Evolutionary conservation across 192 early-diverging fungal species (phyloP), one percentile per base, ranked within the genome.

Genomic region (Physocladia obscura): DNA sequence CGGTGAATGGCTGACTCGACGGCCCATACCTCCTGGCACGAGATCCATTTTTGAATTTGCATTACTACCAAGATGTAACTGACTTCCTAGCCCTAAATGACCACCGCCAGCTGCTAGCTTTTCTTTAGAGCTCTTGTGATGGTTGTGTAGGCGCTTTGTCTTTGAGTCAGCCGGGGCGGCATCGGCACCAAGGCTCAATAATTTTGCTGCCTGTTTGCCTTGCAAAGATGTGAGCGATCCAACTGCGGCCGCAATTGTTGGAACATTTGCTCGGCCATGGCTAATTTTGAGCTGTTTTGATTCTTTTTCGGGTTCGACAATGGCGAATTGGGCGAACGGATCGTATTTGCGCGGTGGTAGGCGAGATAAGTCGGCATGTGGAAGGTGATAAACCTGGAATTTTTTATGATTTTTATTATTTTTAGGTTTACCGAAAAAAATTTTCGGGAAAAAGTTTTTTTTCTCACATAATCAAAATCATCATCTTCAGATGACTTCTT

Each of bases 381-480:
- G 81, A 2, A 83, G 64, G 52, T 83, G 81, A 65, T 83, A 83
- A 38, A 80, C 67, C 67, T 69, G 34, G 31, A 24, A 24, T 11
- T 30, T 60, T 30, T 11, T 19, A 22, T 27, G 15, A 11, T 19
- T 39, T 61, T 40, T 19, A 22, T 61, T 52, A 44, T 48, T 26
- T 56, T 56, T 56, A n/a, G n/a, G n/a, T n/a, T n/a, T n/a, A n/a
- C n/a, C n/a, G n/a, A 55, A 48, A 76, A 76, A 5, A 81, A 56
- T 34, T 78, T 74, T 51, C 76, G 76, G 51, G 76, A 26, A 26
- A 34, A 35, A 26, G 21, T 55, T n/a, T 5, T 59, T 35, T 26
- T 30, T 48, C 49, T 48, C 26, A 69, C 74, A 44, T 83, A 83
- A 52, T 83, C 81, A 68, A 83, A 83, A 48, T 80, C 81, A 32